phyloP scores from a whole-genome alignment of 1,284 basidiomycete genomes.

The Pseudozyma pruni region DNA sequence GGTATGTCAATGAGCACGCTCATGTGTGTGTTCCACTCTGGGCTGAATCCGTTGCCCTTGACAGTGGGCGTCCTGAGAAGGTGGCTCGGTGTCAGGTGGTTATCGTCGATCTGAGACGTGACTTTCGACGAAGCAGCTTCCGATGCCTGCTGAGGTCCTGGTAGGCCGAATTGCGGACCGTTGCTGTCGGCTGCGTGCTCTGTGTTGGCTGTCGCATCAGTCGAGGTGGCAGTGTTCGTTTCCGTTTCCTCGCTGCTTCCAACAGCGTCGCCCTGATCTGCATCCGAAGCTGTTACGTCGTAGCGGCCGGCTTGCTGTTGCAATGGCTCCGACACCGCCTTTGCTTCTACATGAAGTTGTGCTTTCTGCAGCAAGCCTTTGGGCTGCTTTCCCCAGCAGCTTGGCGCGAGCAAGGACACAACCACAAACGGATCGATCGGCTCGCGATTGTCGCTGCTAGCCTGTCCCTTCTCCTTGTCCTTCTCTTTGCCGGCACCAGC shows the following conservation, averaged over 20 bases:
- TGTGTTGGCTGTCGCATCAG: not conserved
- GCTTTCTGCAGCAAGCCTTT: conserved; percentile 29
- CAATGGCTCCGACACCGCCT: not conserved
- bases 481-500: conserved; percentile 41
- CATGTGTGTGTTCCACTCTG: conserved; percentile 57
- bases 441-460: conserved; percentile 32
- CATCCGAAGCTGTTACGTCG: not conserved
- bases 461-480: conserved; percentile 38
- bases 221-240: not conserved
- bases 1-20: conserved; percentile 58
- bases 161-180: not conserved
- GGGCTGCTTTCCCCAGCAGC: conserved; percentile 54
- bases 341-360: not conserved
- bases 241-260: not conserved
- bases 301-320: not conserved
- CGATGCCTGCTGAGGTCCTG: not conserved
- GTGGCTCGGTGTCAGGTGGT: conserved; percentile 7
- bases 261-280: not conserved
- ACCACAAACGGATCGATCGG: conserved; percentile 58
- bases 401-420: conserved; percentile 49
- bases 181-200: not conserved
- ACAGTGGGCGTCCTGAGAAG: conserved; percentile 47
- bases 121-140: not conserved
- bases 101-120: not conserved
- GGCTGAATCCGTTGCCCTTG: conserved; percentile 62